phyloP scores from a whole-genome alignment of 106 monocot species.

The Ottelia alismoides region DNA sequence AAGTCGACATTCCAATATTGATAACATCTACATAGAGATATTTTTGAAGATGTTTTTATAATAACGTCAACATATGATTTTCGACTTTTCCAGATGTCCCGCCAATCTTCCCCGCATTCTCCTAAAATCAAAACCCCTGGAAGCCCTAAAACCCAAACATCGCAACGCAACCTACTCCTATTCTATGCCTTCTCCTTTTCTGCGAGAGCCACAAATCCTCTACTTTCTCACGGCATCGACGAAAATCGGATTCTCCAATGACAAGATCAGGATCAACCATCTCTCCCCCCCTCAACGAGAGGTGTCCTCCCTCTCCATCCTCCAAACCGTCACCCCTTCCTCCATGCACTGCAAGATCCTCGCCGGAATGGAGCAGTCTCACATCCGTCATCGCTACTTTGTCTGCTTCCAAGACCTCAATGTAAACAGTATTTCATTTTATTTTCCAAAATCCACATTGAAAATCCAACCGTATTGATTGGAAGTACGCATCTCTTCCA shows the following conservation, averaged over 20 bases:
- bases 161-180: too few relatives aligned
- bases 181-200: too few relatives aligned
- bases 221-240: constrained; percentile 16
- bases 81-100: too few relatives aligned
- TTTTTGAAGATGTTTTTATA: too few relatives aligned
- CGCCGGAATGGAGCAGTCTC: constrained; percentile 18
- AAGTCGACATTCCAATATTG: too few relatives aligned
- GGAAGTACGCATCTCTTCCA: background rate
- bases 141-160: too few relatives aligned
- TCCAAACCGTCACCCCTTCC: constrained; percentile 56
- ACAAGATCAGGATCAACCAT: constrained; percentile 45
- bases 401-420: constrained; percentile 52
- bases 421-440: too few relatives aligned
- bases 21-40: too few relatives aligned
- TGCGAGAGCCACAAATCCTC: constrained; percentile 47
- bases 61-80: too few relatives aligned
- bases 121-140: too few relatives aligned
- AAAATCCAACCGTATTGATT: background rate
- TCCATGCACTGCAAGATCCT: constrained; percentile 53
- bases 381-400: constrained; percentile 34
- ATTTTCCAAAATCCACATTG: background rate
- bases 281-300: constrained; percentile 50
- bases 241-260: constrained; percentile 19
- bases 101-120: too few relatives aligned
- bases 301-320: constrained; percentile 52